Conservation (phyloP, 148 eudicot species). For the Persicaria maculosa region DNA sequence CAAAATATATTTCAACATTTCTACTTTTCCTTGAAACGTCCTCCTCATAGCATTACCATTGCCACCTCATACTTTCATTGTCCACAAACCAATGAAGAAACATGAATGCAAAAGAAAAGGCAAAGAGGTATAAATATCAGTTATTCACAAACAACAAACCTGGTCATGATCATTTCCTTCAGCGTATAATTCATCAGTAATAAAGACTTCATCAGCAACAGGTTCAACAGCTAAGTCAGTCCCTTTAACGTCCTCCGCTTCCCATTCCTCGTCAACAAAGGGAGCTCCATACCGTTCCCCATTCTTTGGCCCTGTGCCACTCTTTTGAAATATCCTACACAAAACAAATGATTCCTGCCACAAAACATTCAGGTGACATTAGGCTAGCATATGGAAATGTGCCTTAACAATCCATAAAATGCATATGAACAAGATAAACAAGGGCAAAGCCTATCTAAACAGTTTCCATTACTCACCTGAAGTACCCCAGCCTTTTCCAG, state of each 20-base stretch:
- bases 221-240: slow-evolving; percentile 31
- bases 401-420: slow-evolving; percentile 1
- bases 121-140: background rate
- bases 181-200: slow-evolving; percentile 44
- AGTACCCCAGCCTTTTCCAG: slow-evolving; percentile 49
- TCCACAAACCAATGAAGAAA: background rate
- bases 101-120: background rate
- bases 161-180: slow-evolving; percentile 55
- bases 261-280: slow-evolving; percentile 92
- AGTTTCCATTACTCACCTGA: slow-evolving; percentile 45
- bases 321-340: slow-evolving; percentile 90
- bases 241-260: slow-evolving; percentile 35
- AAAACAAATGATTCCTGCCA: slow-evolving; percentile 80
- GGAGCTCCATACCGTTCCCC: slow-evolving; percentile 97
- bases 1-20: background rate
- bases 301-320: slow-evolving; percentile 96
- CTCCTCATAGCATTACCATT: background rate
- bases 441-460: background rate
- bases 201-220: slow-evolving; percentile 41
- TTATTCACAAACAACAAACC: slow-evolving; percentile 33
- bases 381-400: background rate
- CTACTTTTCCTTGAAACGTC: background rate
- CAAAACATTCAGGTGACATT: background rate
- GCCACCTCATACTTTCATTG: background rate
- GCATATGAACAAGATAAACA: background rate